These are phyloP conservation scores for Acacia pycnantha DNA, from an alignment of 331 rosid genomes.

Conservation along the genomic window DNA sequence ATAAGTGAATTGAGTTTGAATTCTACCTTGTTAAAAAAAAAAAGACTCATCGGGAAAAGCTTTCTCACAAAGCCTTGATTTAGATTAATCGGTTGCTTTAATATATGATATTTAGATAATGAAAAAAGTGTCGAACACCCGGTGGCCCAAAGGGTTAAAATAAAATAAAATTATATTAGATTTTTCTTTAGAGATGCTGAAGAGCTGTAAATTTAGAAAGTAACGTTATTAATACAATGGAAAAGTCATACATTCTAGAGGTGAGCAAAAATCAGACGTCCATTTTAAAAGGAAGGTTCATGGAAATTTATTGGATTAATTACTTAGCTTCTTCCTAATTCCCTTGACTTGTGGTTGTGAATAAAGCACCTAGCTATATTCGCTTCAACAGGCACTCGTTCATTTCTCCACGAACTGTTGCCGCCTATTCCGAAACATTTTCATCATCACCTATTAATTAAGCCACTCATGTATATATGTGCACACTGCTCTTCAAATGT, in stretches of 20 bases:
- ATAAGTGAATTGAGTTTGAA: too few relatives aligned
- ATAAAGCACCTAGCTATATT: not conserved
- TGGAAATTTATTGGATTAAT: not conserved
- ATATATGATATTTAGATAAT: too few relatives aligned
- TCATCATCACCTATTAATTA: not conserved
- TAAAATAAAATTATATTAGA: too few relatives aligned
- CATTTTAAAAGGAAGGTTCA: slow-evolving; percentile 21
- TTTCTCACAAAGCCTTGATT: too few relatives aligned
- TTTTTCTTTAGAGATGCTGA: not conserved
- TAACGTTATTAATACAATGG: not conserved
- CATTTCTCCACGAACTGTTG: not conserved
- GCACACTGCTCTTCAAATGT: not conserved
- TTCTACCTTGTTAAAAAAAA: too few relatives aligned
- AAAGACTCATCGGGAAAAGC: too few relatives aligned
- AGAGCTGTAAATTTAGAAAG: slow-evolving; percentile 5
- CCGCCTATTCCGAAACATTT: not conserved
- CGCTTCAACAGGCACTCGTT: not conserved
- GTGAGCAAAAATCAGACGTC: not conserved
- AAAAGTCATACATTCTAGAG: not conserved
- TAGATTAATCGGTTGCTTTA: too few relatives aligned
- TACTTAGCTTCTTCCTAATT: not conserved
- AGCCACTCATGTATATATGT: not conserved
- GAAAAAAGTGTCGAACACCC: too few relatives aligned
- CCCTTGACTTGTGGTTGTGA: slow-evolving; percentile 20
- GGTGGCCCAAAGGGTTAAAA: too few relatives aligned